Base-by-base conservation (phyloP, 1,139 yeast genomes). In the Candida smagusa region DNA sequence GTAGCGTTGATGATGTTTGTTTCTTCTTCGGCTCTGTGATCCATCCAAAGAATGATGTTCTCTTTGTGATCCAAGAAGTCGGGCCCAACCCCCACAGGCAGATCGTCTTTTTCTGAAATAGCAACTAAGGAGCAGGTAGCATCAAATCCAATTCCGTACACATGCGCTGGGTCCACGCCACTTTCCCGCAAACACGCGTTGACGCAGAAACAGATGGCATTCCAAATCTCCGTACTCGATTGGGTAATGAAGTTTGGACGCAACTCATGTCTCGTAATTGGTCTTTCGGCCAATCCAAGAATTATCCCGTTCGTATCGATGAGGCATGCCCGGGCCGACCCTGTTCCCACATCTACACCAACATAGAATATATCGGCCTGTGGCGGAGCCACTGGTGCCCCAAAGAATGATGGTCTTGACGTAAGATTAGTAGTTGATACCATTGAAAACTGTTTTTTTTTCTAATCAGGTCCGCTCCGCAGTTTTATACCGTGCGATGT, bases 301-400 rank as follows among this genome's bases (percentile, higher is more conserved):
- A 92, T 89, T 36, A 84, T 81, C 39, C 98, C 97, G 35, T 75
- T 68, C 51, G 81, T 75, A 58, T 90, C 94, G 46, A 90, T 87
- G 22, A 92, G 68, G 56, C 96, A 92, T 3, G 97, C 97, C 47
- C 98, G 73, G 9, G 96, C 97, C 3, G 96, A 85, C 12, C 97
- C 98, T 1, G 98, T 90, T 21, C 98, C 98, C 26, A 92, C 97
- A 57, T 92, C 98, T 11, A 92, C 96, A 42, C 97, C 97, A 35
- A 90, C 79, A 54, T 83, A 89, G 60, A 79, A 84, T 9, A 77
- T 68, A 46, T 70, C 75, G 1, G 76, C 73, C 36, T 66, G 72
- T 6, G 77, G 74, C 11, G 70, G 68, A 25, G 63, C 61, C 36
- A 59, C 61, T 34, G 63, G 65, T 28, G 63, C 45, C 42, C 63